Conservation (phyloP, 345 rosid genomes). For the Euphorbia pulcherrima region DNA sequence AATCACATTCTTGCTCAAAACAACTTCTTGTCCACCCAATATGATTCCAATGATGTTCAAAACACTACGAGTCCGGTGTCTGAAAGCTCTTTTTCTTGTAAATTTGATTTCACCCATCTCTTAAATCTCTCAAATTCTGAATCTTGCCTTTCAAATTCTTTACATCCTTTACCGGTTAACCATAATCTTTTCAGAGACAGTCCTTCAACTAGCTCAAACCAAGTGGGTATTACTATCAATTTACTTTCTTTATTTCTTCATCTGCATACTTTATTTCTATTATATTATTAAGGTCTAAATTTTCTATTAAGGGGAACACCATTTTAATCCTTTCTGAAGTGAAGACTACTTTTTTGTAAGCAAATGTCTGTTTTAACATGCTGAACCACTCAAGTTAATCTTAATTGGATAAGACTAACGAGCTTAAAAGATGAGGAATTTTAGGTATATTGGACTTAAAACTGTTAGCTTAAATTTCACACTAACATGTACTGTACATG, state of each 20-base stretch:
- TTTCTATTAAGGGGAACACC: too few species aligned
- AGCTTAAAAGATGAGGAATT: too few species aligned
- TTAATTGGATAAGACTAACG: too few species aligned
- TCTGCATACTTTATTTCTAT: background rate
- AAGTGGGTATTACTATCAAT: slow-evolving; percentile 28
- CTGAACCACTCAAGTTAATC: too few species aligned
- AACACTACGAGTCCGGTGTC: background rate
- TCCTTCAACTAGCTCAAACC: slow-evolving; percentile 27
- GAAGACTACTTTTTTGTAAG: too few species aligned
- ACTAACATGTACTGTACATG: too few species aligned
- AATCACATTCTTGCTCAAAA: slow-evolving; percentile 9
- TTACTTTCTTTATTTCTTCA: slow-evolving; percentile 4
- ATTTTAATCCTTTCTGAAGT: too few species aligned
- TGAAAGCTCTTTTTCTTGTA: slow-evolving; percentile 2
- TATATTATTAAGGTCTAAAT: too few species aligned
- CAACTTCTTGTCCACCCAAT: slow-evolving; percentile 21
- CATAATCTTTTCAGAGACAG: slow-evolving; percentile 13
- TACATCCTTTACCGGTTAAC: slow-evolving; percentile 18
- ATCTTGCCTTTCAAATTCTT: slow-evolving; percentile 22
- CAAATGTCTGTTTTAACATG: too few species aligned
- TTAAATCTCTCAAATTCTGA: slow-evolving; percentile 13
- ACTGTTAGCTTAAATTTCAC: too few species aligned
- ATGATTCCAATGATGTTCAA: too few species aligned
- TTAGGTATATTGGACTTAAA: too few species aligned
- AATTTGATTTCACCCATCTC: slow-evolving; percentile 19